A percentile compares a stretch with the other conserved stretches of the same genome.
phyloP scores from a whole-genome alignment of 2,329 filamentous ascomycete genomes.

The Pseudocercospora fijiensis region DNA sequence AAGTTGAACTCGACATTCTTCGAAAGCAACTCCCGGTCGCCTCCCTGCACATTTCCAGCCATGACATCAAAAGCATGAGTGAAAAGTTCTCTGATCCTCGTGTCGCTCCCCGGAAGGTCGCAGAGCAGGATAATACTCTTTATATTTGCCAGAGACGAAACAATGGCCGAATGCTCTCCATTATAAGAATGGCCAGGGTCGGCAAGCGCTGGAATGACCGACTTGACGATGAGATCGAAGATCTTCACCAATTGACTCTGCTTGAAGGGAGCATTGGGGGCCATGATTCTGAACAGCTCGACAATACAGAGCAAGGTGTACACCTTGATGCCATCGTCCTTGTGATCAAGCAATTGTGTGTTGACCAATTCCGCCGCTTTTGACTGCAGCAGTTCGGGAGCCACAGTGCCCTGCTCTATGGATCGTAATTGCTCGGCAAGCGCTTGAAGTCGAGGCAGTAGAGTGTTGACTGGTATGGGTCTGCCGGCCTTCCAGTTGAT shows the following conservation, averaged over 20 bases:
- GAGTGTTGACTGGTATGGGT: conserved; percentile 77
- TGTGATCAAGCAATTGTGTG: conserved; percentile 80
- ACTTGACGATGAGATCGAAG: conserved; percentile 82
- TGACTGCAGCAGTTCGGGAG: conserved; percentile 76
- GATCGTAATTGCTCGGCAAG: conserved; percentile 80
- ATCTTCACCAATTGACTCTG: conserved; percentile 92
- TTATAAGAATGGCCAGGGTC: conserved; percentile 89
- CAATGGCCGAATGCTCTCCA: conserved; percentile 85
- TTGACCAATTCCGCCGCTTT: conserved; percentile 83
- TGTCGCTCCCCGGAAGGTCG: conserved; percentile 79
- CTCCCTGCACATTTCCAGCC: conserved; percentile 70
- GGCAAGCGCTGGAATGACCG: conserved; percentile 79
- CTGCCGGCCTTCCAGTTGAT: conserved; percentile 91
- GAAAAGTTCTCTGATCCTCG: conserved; percentile 78
- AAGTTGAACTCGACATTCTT: conserved; percentile 95
- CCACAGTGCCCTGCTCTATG: conserved; percentile 82
- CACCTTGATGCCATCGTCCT: conserved; percentile 89
- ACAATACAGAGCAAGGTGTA: conserved; percentile 87
- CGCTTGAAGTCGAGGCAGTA: conserved; percentile 75
- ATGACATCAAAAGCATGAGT: conserved; percentile 89
- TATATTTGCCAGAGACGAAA: conserved; percentile 83
- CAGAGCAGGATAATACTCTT: conserved; percentile 92
- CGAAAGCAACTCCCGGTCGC: conserved; percentile 76
- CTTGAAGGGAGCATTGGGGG: conserved; percentile 92
- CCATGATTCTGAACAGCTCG: conserved; percentile 88